Percentiles rank a stretch among this genome's conserved stretches.
These are phyloP conservation scores for Pulveroboletus frians DNA, from an alignment of 768 basidiomycete species.

Conservation along the genomic window DNA sequence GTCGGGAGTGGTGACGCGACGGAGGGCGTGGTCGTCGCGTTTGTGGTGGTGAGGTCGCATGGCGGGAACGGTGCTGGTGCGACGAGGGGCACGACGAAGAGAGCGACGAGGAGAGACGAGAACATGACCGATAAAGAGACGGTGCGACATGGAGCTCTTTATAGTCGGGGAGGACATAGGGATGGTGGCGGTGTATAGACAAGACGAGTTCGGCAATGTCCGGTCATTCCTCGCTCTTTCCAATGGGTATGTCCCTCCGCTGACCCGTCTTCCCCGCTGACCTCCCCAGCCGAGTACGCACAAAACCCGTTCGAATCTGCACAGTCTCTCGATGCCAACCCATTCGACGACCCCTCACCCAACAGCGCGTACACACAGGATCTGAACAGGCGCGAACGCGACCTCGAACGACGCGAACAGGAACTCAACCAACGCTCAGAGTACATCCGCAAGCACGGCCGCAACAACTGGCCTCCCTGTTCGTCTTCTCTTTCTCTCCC, in stretches of 20 bases:
- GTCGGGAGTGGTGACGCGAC: neutral
- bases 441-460: constrained; percentile 65
- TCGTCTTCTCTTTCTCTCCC: constrained; percentile 28
- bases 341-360: constrained; percentile 79
- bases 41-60: neutral
- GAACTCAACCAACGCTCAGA: constrained; percentile 68
- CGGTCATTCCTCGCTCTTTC: neutral
- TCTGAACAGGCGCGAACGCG: constrained; percentile 71
- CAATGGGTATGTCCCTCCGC: constrained; percentile 21
- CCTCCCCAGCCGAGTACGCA: constrained; percentile 28
- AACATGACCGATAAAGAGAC: constrained; percentile 21
- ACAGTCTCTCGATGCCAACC: constrained; percentile 81
- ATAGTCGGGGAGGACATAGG: neutral
- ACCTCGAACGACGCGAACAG: constrained; percentile 73
- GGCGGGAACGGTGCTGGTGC: constrained; percentile 32
- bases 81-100: constrained; percentile 52
- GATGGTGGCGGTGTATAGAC: neutral
- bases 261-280: neutral
- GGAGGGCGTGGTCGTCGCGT: neutral
- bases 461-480: constrained; percentile 95
- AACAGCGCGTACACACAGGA: constrained; percentile 52
- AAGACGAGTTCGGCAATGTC: constrained; percentile 1
- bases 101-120: constrained; percentile 37
- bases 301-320: constrained; percentile 84
- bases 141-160: too few species aligned